Conservation (phyloP, 2,329 filamentous ascomycete species). For the Coniochaeta pulveracea region DNA sequence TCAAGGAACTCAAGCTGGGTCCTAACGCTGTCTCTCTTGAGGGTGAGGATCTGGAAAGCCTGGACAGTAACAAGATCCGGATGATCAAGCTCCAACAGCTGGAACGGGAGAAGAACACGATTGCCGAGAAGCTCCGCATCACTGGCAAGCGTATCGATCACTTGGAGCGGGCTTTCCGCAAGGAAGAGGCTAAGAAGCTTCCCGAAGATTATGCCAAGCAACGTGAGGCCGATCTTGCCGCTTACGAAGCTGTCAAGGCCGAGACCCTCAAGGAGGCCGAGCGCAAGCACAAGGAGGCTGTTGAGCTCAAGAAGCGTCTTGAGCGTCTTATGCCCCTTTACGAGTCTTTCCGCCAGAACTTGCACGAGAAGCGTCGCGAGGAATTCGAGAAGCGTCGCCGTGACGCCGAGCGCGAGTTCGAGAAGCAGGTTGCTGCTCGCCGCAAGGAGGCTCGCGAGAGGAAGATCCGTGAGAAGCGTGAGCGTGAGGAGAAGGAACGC, state of each 20-base stretch:
- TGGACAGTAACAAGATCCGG: constrained; percentile 84
- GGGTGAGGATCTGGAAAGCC: constrained; percentile 68
- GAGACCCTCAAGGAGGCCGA: constrained; percentile 73
- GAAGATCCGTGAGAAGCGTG: constrained; percentile 70
- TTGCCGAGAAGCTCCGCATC: constrained; percentile 80
- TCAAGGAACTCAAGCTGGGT: constrained; percentile 82
- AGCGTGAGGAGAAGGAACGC: constrained; percentile 75
- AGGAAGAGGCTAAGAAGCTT: constrained; percentile 90
- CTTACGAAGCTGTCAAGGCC: constrained; percentile 69
- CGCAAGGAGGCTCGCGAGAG: constrained; percentile 82
- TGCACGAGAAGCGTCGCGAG: constrained; percentile 80
- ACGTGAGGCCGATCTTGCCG: constrained; percentile 62
- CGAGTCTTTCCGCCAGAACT: constrained; percentile 68
- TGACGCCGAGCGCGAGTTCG: constrained; percentile 83
- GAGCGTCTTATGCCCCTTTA: constrained; percentile 75
- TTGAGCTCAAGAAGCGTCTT: constrained; percentile 89
- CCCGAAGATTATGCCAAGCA: constrained; percentile 76
- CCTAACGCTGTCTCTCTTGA: constrained; percentile 68
- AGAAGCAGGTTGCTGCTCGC: constrained; percentile 79
- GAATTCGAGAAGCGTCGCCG: constrained; percentile 93
- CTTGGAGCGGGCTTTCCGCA: constrained; percentile 89
- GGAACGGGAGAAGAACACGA: constrained; percentile 95
- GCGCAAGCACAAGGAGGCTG: constrained; percentile 81
- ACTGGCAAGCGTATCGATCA: constrained; percentile 95
- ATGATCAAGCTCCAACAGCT: constrained; percentile 91